Evolutionary conservation across 2,329 filamentous ascomycete species (phyloP), one percentile per base, ranked within the genome.

Genomic region (Ascomycota sp.): DNA sequence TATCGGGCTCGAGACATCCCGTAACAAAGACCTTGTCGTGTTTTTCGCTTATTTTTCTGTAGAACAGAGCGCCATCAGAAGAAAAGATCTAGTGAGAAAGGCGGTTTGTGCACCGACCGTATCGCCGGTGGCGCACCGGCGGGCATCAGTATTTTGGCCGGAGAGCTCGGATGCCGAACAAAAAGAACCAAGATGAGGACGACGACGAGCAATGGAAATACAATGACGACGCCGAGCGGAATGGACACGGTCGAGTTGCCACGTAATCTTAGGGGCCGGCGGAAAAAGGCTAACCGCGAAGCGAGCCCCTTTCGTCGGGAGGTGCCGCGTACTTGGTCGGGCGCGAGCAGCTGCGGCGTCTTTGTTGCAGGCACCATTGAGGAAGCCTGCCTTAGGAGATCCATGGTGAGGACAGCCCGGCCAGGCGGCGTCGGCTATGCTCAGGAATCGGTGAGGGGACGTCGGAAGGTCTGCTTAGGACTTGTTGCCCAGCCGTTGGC

Each of bases 11-110:
- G 44, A 81, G 66, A 51, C 89, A 98, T 39, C 89, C 89, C 23
- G 74, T 79, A 30, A 83, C 78, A 45, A 98, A 98, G 30, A 94
- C 83, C 55, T 92, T 93, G 57, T 98, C 89, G 55, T 95, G 72
- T 45, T 91, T 80, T 56, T 95, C 89, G 56, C 78, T 93, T 44
- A 98, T 98, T 70, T 83, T 86, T 42, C 85, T 93, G 47, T 44
- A 39, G 23, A 11, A 13, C 27, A 12, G 15, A 31, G 26, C 12
- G 5, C 6, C 12, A 32, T 46, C 33, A 49, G 37, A 29, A 4
- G 24, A 8, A 5, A 13, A 15, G 8, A 10, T 8, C 17, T 15
- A 5, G 9, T 6, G 12, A 25, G 21, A 21, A 23, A 20, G n/a
- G 9, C 17, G 15, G 15, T 13, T n/a, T 15, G 15, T 23, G 2